Conservation (phyloP, 2,329 filamentous ascomycete species). For the Apiospora hydei region DNA sequence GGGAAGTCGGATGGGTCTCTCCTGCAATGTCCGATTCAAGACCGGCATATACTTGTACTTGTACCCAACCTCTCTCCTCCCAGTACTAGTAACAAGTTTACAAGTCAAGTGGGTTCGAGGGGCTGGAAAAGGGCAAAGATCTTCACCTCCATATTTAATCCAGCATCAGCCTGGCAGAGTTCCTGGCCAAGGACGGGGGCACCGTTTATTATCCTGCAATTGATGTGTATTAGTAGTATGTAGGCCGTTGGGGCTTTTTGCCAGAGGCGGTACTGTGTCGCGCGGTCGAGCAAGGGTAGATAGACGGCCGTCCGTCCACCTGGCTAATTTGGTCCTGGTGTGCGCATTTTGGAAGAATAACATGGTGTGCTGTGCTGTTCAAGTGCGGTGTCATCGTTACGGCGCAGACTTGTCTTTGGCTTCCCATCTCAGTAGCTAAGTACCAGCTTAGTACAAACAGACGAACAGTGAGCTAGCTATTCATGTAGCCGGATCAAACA, state of each 20-base stretch:
- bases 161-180: not conserved
- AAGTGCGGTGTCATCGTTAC: not conserved
- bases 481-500: not conserved
- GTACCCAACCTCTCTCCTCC: not conserved
- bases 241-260: not conserved
- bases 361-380: not conserved
- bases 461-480: not conserved
- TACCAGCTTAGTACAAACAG: not conserved
- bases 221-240: not conserved
- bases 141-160: constrained; percentile 5
- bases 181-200: not conserved
- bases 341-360: not conserved
- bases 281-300: not conserved
- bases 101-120: not conserved
- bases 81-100: not conserved
- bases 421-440: not conserved
- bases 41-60: not conserved
- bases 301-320: not conserved
- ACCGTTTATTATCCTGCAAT: not conserved
- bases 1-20: not conserved
- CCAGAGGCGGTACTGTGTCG: not conserved
- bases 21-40: not conserved
- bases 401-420: not conserved
- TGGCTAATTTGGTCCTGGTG: not conserved
- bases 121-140: not conserved